Base-by-base conservation (phyloP, 1,139 yeast genomes). In the Zygosaccharomyces sapae region DNA sequence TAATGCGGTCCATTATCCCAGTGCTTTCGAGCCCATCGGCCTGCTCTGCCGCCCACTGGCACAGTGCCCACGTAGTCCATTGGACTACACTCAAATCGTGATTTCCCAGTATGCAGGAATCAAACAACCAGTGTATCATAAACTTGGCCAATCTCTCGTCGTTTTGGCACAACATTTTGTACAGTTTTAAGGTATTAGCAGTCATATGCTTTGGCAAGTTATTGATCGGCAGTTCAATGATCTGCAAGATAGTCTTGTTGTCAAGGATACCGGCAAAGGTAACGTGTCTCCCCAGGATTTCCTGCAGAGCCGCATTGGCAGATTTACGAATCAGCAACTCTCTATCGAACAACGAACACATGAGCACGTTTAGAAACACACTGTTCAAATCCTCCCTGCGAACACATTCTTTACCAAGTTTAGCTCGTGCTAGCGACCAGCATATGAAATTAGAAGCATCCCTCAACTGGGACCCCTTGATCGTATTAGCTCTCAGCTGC, bases 301-400 rank as follows among this genome's bases (percentile, higher is more conserved):
- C 97, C 62, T 90, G 97, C 3, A 88, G 60, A 0, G 95, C 94
- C 0, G 97, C 96, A 9, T 88, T 73, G 0, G 90, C 84, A 29
- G 97, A 92, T 48, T 95, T 72, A 49, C 96, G 72, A 10, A 89
- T 77, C 48, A 82, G 74, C 25, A 87, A 70, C 46, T 89, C 96
- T 22, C 74, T 68, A 62, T 90, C 97, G 59, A 83, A 83, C 40
- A 86, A 72, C 10, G 82, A 68, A 1, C 80, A 74, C 13, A 72
- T 65, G 2, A 86, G 60, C 24, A 87, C 62, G 50, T 75, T 77
- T 10, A 67, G 54, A 37, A 81, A 71, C 0, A 72, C 45, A 0
- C 40, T 44, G 0, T 55, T 45, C 5, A 58, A 51, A 7, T 69
- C 47, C 1, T 55, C 61, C 7, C 58, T 35, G 0, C 66, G 50